Percentiles rank a stretch among this genome's conserved stretches.
phyloP scores from a whole-genome alignment of 225 moss, liverwort and hornwort genomes.

The Physcomitrellopsis africana region DNA sequence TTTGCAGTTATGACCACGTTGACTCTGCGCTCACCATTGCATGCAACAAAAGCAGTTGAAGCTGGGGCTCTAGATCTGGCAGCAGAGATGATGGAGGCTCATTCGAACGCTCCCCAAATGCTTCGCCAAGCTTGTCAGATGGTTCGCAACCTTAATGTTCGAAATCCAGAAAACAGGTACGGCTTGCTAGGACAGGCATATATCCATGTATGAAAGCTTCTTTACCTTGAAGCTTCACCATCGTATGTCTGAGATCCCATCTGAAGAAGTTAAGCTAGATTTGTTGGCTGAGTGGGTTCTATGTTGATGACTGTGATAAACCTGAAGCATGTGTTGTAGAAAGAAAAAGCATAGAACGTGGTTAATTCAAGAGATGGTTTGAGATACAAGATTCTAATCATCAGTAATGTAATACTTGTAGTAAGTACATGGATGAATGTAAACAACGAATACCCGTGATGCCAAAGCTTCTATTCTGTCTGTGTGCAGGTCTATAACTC shows the following conservation, averaged over 20 bases:
- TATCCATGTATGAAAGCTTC: not conserved
- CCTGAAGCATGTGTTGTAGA: not conserved
- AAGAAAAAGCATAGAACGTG: not conserved
- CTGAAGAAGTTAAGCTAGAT: not conserved
- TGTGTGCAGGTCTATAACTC: slow-evolving; percentile 74
- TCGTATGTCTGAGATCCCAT: slow-evolving; percentile 7
- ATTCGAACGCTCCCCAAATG: slow-evolving; percentile 57
- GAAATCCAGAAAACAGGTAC: slow-evolving; percentile 89
- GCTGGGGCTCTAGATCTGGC: slow-evolving; percentile 83
- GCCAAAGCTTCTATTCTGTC: slow-evolving; percentile 3
- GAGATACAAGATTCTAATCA: not conserved
- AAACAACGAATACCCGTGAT: not conserved
- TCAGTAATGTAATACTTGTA: not conserved
- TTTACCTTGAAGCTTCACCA: not conserved
- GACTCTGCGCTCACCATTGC: slow-evolving; percentile 83
- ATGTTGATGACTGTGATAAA: slow-evolving; percentile 8
- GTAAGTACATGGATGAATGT: not conserved
- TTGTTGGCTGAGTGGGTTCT: slow-evolving; percentile 2
- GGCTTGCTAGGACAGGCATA: not conserved
- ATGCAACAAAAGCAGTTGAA: slow-evolving; percentile 85
- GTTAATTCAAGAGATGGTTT: not conserved
- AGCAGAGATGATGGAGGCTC: slow-evolving; percentile 79
- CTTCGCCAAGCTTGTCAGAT: slow-evolving; percentile 95
- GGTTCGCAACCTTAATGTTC: slow-evolving; percentile 84
- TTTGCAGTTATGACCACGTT: slow-evolving; percentile 76